phyloP scores from a whole-genome alignment of 78 protist species.

The Polysphondylium violaceum region DNA sequence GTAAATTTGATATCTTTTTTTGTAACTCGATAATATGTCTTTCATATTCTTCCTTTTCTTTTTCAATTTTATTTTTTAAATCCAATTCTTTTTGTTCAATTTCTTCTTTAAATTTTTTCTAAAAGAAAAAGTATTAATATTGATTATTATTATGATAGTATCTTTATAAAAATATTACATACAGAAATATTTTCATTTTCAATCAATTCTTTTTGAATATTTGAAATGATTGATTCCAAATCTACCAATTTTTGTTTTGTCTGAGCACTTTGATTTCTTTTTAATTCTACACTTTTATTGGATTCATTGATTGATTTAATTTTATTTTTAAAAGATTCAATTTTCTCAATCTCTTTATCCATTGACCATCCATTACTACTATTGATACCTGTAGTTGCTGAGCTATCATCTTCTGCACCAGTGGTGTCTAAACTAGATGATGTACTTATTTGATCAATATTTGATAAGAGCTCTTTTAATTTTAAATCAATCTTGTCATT shows the following conservation, averaged over 20 bases:
- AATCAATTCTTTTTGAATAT: slow-evolving; percentile 21
- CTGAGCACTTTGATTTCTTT: slow-evolving; percentile 50
- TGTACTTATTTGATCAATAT: slow-evolving; percentile 36
- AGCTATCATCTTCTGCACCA: background rate
- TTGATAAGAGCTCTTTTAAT: slow-evolving; percentile 34
- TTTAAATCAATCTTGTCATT: slow-evolving; percentile 42
- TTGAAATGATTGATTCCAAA: slow-evolving; percentile 32
- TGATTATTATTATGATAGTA: background rate
- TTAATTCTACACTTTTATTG: slow-evolving; percentile 40
- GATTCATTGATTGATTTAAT: slow-evolving; percentile 23
- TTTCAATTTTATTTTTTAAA: slow-evolving; percentile 62
- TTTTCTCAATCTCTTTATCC: slow-evolving; percentile 61
- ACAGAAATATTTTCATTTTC: slow-evolving; percentile 43
- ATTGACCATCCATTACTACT: slow-evolving; percentile 11
- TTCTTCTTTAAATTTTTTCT: slow-evolving; percentile 61
- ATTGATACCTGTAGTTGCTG: background rate
- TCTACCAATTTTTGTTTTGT: slow-evolving; percentile 43
- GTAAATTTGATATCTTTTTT: slow-evolving; percentile 4
- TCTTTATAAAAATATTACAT: slow-evolving; percentile 4
- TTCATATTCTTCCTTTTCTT: slow-evolving; percentile 72
- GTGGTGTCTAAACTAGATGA: background rate
- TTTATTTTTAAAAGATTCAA: slow-evolving; percentile 44
- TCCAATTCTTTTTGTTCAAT: slow-evolving; percentile 68
- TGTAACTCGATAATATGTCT: slow-evolving; percentile 62
- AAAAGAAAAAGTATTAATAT: background rate